Percentiles rank a stretch among this genome's conserved stretches.
These are phyloP conservation scores for Xylariaceae sp. DNA, from an alignment of 2,329 filamentous ascomycete genomes.

Conservation along the genomic window DNA sequence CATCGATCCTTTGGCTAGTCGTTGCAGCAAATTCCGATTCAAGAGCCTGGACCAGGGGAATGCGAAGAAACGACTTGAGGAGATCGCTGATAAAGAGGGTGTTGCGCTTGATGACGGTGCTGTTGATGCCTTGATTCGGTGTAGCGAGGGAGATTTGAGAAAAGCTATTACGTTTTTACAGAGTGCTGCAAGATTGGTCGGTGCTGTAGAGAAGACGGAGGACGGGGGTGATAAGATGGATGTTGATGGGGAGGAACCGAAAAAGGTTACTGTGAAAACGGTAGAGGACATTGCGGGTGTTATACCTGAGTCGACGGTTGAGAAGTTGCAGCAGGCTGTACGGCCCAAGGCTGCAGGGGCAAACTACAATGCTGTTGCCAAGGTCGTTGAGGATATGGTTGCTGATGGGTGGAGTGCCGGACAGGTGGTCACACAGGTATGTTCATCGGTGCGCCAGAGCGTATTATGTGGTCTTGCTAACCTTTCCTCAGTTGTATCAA, in stretches of 20 bases:
- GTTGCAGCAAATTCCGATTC: constrained; percentile 97
- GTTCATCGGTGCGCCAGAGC: constrained; percentile 16
- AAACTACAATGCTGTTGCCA: constrained; percentile 71
- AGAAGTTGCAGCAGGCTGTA: constrained; percentile 69
- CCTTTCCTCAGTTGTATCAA: constrained; percentile 66
- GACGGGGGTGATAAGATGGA: constrained; percentile 55
- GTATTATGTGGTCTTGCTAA: constrained; percentile 1
- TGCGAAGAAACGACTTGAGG: constrained; percentile 72
- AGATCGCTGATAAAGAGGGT: constrained; percentile 78
- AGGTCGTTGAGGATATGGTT: constrained; percentile 83
- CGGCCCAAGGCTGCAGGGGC: constrained; percentile 64
- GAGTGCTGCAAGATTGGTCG: constrained; percentile 85
- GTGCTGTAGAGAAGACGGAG: constrained; percentile 51
- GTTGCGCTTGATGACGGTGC: constrained; percentile 76
- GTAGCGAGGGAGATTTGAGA: constrained; percentile 89
- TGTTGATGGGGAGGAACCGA: constrained; percentile 53
- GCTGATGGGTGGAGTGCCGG: constrained; percentile 96
- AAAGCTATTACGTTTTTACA: constrained; percentile 97
- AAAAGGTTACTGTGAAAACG: constrained; percentile 66
- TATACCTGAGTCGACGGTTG: constrained; percentile 74
- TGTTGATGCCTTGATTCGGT: constrained; percentile 77
- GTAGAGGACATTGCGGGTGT: constrained; percentile 96
- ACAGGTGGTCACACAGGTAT: constrained; percentile 78
- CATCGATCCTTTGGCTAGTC: constrained; percentile 89
- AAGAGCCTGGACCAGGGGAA: constrained; percentile 90